A percentile compares a stretch with the other conserved stretches of the same genome.
phyloP scores from a whole-genome alignment of 495 filamentous ascomycete species.

The Penicillium pancosmium region DNA sequence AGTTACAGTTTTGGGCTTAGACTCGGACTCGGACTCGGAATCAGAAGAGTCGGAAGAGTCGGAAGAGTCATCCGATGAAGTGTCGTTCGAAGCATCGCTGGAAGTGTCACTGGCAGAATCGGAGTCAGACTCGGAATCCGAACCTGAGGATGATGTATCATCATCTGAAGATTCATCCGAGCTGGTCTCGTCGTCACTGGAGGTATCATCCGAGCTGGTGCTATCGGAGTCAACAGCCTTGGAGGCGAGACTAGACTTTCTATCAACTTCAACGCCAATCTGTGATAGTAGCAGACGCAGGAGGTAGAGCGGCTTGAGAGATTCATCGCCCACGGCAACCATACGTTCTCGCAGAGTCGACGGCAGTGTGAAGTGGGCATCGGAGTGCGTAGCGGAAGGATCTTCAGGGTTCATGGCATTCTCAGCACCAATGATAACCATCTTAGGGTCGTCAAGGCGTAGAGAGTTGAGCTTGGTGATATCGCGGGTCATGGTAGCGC shows the following conservation, averaged over 20 bases:
- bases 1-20: constrained; percentile 18
- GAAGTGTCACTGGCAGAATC: constrained; percentile 22
- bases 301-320: constrained; percentile 84
- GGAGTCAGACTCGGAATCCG: constrained; percentile 24
- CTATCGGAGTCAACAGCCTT: constrained; percentile 34
- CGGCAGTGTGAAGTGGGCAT: constrained; percentile 63
- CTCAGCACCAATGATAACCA: constrained; percentile 70
- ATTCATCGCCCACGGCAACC: constrained; percentile 71
- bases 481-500: constrained; percentile 92
- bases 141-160: constrained; percentile 27
- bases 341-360: constrained; percentile 69
- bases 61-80: constrained; percentile 26
- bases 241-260: constrained; percentile 11
- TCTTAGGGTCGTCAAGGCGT: constrained; percentile 69
- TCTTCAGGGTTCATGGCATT: constrained; percentile 37
- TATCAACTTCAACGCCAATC: constrained; percentile 33
- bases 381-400: constrained; percentile 24
- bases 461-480: constrained; percentile 76
- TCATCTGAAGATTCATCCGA: constrained; percentile 36
- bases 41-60: constrained; percentile 26
- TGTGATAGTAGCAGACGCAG: constrained; percentile 43
- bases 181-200: constrained; percentile 34
- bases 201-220: constrained; percentile 29
- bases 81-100: constrained; percentile 25
- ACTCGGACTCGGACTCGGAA: constrained; percentile 19